Conservation (phyloP, 2,329 filamentous ascomycete species). For the Colletotrichum destructivum region DNA sequence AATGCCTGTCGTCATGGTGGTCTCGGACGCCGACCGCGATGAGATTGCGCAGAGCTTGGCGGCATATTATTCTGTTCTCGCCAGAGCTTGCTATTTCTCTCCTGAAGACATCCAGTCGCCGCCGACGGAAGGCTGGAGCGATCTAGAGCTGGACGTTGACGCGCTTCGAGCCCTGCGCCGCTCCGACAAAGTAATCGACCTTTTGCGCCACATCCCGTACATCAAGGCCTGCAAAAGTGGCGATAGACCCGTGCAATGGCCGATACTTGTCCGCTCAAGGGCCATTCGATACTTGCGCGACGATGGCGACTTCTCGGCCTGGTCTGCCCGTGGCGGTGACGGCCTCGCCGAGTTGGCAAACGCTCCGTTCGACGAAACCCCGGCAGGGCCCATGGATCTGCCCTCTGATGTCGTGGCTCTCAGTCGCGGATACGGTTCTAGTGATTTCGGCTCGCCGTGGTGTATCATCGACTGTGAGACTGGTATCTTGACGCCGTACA, state of each 20-base stretch:
- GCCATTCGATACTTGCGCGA: slow-evolving; percentile 29
- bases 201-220: slow-evolving; percentile 31
- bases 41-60: slow-evolving; percentile 9
- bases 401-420: slow-evolving; percentile 12
- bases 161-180: slow-evolving; percentile 23
- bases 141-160: slow-evolving; percentile 27
- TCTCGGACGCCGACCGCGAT: slow-evolving; percentile 10
- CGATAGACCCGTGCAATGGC: slow-evolving; percentile 8
- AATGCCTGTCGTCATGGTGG: slow-evolving; percentile 5
- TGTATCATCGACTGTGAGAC: slow-evolving; percentile 20
- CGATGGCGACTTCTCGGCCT: slow-evolving; percentile 14
- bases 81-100: slow-evolving; percentile 21
- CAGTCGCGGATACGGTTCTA: slow-evolving; percentile 10
- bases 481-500: slow-evolving; percentile 13
- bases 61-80: slow-evolving; percentile 15
- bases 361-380: not conserved
- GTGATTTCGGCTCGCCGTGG: slow-evolving; percentile 2
- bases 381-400: slow-evolving; percentile 6
- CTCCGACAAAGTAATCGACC: slow-evolving; percentile 25
- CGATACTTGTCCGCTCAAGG: not conserved
- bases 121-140: slow-evolving; percentile 26
- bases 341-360: slow-evolving; percentile 19
- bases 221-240: slow-evolving; percentile 2
- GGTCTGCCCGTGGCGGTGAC: slow-evolving; percentile 13
- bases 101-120: slow-evolving; percentile 20